Conservation (phyloP, 371 early-diverging fungal genomes). For the Smittium mucronatum region DNA sequence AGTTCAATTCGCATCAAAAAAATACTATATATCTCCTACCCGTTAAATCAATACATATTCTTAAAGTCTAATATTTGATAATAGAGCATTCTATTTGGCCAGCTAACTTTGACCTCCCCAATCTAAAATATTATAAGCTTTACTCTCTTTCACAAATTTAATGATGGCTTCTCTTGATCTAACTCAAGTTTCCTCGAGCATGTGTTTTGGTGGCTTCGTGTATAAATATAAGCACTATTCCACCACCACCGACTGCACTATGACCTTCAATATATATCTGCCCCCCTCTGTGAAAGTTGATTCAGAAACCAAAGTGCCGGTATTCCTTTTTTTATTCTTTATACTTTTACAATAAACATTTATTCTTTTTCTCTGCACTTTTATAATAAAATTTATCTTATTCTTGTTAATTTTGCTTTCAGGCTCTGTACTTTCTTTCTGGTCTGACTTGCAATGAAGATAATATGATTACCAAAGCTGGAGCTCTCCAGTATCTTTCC, state of each 20-base stretch:
- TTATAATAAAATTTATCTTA: not conserved
- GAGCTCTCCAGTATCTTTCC: constrained; percentile 54
- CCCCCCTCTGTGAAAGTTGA: constrained; percentile 39
- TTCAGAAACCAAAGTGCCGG: constrained; percentile 37
- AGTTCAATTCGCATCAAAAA: too few species aligned
- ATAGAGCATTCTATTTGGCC: too few species aligned
- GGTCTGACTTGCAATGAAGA: constrained; percentile 71
- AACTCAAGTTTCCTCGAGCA: constrained; percentile 19
- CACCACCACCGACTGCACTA: constrained; percentile 43
- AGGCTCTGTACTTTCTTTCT: constrained; percentile 47
- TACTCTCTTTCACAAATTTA: too few species aligned
- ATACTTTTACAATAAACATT: not conserved
- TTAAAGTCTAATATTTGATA: too few species aligned
- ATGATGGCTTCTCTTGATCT: constrained; percentile 1
- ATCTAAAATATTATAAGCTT: too few species aligned
- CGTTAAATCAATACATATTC: too few species aligned
- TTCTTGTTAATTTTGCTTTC: too few species aligned
- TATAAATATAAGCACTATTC: constrained; percentile 60
- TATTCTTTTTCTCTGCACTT: not conserved
- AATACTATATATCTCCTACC: too few species aligned
- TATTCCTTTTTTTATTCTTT: constrained; percentile 19
- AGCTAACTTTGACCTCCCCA: too few species aligned
- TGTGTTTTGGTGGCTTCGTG: constrained; percentile 52
- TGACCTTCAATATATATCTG: constrained; percentile 65
- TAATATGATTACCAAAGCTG: constrained; percentile 74